Evolutionary conservation across 2,329 filamentous ascomycete genomes (phyloP).

Genomic region (Alternaria solani): DNA sequence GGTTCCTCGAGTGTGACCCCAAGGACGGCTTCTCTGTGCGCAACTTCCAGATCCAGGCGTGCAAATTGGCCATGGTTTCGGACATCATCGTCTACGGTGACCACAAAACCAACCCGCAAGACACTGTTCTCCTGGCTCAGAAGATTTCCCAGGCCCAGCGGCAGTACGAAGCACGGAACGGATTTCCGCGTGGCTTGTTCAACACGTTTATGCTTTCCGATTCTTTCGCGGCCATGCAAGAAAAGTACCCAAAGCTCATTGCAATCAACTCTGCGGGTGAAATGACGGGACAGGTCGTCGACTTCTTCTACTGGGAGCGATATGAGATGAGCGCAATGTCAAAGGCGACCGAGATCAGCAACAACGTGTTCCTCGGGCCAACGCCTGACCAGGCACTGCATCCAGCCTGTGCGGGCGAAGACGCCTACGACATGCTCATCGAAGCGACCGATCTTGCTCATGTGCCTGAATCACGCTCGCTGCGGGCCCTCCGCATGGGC

Average conservation of each 20-base stretch:
- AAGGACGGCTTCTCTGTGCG: conserved; percentile 91
- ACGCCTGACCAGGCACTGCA: conserved; percentile 74
- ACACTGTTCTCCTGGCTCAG: conserved; percentile 70
- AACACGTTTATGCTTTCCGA: conserved; percentile 80
- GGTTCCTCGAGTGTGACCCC: conserved; percentile 86
- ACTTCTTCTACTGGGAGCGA: conserved; percentile 89
- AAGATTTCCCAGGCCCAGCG: conserved; percentile 78
- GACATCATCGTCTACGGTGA: conserved; percentile 94
- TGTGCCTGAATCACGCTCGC: conserved; percentile 72
- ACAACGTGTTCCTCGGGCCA: conserved; percentile 89
- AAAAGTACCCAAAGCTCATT: conserved; percentile 73
- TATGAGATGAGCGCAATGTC: conserved; percentile 95
- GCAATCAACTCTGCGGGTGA: conserved; percentile 75
- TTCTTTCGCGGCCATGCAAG: conserved; percentile 65
- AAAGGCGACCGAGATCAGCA: conserved; percentile 83
- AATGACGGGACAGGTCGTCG: conserved; percentile 78
- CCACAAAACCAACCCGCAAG: conserved; percentile 66
- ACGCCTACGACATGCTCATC: conserved; percentile 82
- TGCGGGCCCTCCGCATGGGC: conserved; percentile 69
- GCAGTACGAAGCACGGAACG: conserved; percentile 72
- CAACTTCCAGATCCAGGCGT: conserved; percentile 95
- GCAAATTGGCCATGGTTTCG: conserved; percentile 85
- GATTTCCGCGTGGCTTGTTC: conserved; percentile 66
- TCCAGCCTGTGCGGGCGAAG: conserved; percentile 51
- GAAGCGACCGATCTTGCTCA: conserved; percentile 88